phyloP scores from a whole-genome alignment of 2,329 filamentous ascomycete species.

The Teratosphaeriaceae sp. region DNA sequence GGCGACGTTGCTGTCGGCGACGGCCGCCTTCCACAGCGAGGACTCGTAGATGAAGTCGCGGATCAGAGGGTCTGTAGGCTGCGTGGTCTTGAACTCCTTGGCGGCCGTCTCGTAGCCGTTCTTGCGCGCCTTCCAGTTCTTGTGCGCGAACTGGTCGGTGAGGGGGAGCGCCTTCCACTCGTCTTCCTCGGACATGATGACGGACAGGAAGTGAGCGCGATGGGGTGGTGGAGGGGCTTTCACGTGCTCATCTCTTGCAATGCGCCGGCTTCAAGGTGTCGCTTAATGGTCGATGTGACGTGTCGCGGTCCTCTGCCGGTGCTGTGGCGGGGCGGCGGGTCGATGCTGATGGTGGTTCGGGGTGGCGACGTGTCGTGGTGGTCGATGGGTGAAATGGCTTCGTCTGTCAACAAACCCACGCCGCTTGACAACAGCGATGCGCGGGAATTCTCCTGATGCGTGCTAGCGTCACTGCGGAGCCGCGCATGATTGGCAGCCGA shows the following conservation, averaged over 20 bases:
- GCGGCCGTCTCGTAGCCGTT: slow-evolving; percentile 87
- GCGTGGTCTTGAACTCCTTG: slow-evolving; percentile 76
- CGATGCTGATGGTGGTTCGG: too few species aligned
- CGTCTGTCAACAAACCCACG: background rate
- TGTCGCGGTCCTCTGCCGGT: too few species aligned
- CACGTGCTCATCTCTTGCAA: too few species aligned
- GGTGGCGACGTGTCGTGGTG: too few species aligned
- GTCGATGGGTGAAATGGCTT: too few species aligned
- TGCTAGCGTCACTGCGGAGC: too few species aligned
- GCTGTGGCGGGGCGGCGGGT: too few species aligned
- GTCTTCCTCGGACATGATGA: slow-evolving; percentile 74
- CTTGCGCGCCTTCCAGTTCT: slow-evolving; percentile 98
- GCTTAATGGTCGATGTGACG: too few species aligned
- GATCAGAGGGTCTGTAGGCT: slow-evolving; percentile 79
- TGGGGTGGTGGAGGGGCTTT: too few species aligned
- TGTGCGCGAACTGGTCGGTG: slow-evolving; percentile 75
- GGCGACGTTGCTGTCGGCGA: slow-evolving; percentile 90
- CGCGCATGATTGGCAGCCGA: too few species aligned
- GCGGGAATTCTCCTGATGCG: too few species aligned
- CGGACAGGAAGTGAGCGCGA: background rate
- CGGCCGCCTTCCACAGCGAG: slow-evolving; percentile 83
- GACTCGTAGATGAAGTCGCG: slow-evolving; percentile 81
- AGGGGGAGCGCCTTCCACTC: slow-evolving; percentile 75
- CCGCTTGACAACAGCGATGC: slow-evolving; percentile 1
- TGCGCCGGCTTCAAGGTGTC: too few species aligned